Base-by-base conservation (phyloP, 352 stramenopile species). In the Globisporangium nunn region DNA sequence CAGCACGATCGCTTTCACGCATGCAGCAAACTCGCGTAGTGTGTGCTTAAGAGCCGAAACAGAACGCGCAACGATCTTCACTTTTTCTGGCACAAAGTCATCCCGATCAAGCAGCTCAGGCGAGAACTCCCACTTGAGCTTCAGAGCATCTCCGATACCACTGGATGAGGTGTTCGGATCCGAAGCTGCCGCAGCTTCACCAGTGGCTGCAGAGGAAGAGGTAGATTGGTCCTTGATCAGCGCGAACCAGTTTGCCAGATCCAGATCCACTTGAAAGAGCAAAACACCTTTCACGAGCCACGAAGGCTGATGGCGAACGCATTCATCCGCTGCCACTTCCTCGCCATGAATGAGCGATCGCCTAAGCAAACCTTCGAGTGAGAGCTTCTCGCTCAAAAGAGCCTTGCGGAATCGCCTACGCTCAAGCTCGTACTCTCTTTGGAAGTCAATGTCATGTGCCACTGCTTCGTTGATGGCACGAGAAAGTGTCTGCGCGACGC, bases 191-290 rank as follows among this genome's bases (percentile, higher is more conserved):
- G 35, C 35, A 40, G 35, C 35, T 6, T 11, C 35, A 10, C 12
- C 35, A 40, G 35, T 10, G 12, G 6, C 6, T 40, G 4, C 1
- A 40, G 4, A 40, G 8, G 35, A 8, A 11, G 35, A 7, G 35
- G 8, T 11, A 12, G 30, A 33, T 54, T 15, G 31, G 5, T 44
- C 39, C 29, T 72, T 64, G 15, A 71, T 50, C 4, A 91, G 63
- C 18, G 66, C 73, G 53, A 85, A 91, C 74, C 81, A 91, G 31
- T 84, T 62, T n/a, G 78, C 64, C 23, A 91, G 45, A 58, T 91
- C 81, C 61, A 91, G 60, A 41, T 91, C 81, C 1, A 83, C 64
- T 10, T 87, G 75, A n/a, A 91, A 35, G 51, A 88, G 46, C 10
- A 88, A 6, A 18, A 83, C 64, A 0, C 64, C 46, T 17, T 52